Evolutionary conservation across 352 stramenopile genomes (phyloP).

Genomic region (Phytophthora pistaciae): DNA sequence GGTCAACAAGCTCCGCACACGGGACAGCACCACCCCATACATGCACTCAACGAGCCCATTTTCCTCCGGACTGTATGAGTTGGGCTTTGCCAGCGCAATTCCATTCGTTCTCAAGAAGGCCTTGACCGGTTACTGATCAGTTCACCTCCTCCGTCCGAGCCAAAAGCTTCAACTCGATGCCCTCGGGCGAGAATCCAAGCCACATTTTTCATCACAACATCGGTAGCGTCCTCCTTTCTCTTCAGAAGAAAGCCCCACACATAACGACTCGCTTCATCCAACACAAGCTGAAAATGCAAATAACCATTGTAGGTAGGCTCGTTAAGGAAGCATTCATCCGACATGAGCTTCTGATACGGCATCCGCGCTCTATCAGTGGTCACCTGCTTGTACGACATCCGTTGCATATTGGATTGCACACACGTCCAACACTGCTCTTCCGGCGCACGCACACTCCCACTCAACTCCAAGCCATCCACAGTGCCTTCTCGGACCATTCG

Average conservation of each 20-base stretch:
- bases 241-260: constrained; percentile 13
- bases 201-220: constrained; percentile 8
- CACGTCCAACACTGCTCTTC: constrained; percentile 5
- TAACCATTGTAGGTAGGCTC: constrained; percentile 7
- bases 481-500: background rate
- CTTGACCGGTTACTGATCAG: background rate
- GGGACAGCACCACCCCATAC: background rate
- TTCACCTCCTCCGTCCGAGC: constrained; percentile 6
- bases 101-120: background rate
- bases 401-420: constrained; percentile 6
- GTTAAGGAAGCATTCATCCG: constrained; percentile 1
- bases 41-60: background rate
- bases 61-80: background rate
- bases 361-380: background rate
- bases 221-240: background rate
- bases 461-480: constrained; percentile 1
- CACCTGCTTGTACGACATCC: constrained; percentile 5
- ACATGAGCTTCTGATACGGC: constrained; percentile 1
- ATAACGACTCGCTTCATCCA: constrained; percentile 4
- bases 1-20: background rate
- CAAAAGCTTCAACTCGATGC: constrained; percentile 5
- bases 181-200: constrained; percentile 8
- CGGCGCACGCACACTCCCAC: background rate
- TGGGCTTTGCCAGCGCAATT: background rate
- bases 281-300: constrained; percentile 1